Base-by-base conservation (phyloP, 139 green algal genomes). In the Zygnema cylindricum region DNA sequence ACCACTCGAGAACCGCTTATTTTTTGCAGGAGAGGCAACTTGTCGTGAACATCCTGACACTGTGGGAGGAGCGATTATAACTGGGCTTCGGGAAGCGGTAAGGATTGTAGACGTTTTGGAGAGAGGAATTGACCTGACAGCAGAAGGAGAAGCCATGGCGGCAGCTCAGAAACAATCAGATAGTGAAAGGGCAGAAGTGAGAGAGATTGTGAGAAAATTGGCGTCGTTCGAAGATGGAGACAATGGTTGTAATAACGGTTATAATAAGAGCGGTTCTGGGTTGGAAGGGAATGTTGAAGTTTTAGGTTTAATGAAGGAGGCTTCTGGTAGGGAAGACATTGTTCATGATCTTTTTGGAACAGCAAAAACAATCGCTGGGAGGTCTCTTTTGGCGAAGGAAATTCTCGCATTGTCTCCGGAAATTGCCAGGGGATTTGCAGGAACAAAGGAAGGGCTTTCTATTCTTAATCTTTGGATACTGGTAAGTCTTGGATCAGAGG, bases 1-100 rank as follows among this genome's bases (percentile, higher is more conserved):
- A 36, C 95, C 96, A n/a, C 89, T 93, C 54, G 69, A 88, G 0
- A 55, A 83, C 25, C 32, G 30, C 63, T n/a, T 98, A 42, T 93
- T 97, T 79, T 98, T 97, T 90, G 95, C 95, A 7, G 95, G 95
- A 3, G 96, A 98, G 92, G 95, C 97, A 91, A 98, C 96, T n/a
- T 94, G 88, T 83, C 95, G 83, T 87, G 92, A 97, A 90, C 96
- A 98, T 87, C 96, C 94, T 0, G 96, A 98, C 86, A 98, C 96
- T 0, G 96, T 98, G 32, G 96, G 96, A 39, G 96, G 95, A 22
- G 95, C 95, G 43, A 95, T 97, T 93, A 90, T 98, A 42, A 95
- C 91, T 1, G 95, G 95, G 16, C 49, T 95, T 78, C 91, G 95
- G 2, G 96, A 97, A 92, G 96, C 95, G 25, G 87, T 89, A 30